Percentiles rank a stretch among this genome's conserved stretches.
Conservation (phyloP, 805 yeast species). For the Metschnikowia hibisci region DNA sequence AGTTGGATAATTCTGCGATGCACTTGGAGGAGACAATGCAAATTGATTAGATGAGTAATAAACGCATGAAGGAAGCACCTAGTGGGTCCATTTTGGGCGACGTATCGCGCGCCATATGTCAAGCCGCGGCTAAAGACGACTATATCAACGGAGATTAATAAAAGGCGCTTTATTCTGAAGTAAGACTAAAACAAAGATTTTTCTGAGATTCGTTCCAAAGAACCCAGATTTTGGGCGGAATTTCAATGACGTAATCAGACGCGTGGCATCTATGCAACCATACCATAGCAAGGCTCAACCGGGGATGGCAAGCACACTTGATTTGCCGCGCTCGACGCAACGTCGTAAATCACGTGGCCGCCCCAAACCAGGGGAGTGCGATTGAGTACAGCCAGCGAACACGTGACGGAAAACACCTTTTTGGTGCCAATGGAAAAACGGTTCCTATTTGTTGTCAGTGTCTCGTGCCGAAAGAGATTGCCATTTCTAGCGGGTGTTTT, state of each 20-base stretch:
- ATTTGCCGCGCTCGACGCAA: slow-evolving; percentile 3
- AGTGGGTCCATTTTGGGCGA: not conserved
- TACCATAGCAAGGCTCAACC: slow-evolving; percentile 1
- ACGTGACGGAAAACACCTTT: no score
- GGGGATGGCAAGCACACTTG: not conserved
- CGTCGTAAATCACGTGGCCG: not conserved
- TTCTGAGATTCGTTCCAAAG: no score
- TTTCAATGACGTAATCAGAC: not conserved
- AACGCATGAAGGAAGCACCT: not conserved
- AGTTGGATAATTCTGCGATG: slow-evolving; percentile 15
- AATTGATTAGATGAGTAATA: slow-evolving; percentile 11
- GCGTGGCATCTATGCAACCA: not conserved
- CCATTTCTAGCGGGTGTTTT: not conserved
- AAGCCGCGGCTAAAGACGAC: not conserved
- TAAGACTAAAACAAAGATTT: no score
- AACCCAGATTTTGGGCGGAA: not conserved
- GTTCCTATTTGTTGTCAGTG: no score
- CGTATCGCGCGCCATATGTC: not conserved
- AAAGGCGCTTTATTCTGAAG: no score
- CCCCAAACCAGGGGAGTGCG: not conserved
- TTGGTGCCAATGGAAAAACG: no score
- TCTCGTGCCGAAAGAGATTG: no score
- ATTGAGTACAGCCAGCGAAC: not conserved
- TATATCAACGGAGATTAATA: no score
- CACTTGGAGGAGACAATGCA: slow-evolving; percentile 21